Percentiles rank a stretch among this genome's conserved stretches.
Conservation (phyloP, 2,329 filamentous ascomycete species). For the Sarocladium strictum region DNA sequence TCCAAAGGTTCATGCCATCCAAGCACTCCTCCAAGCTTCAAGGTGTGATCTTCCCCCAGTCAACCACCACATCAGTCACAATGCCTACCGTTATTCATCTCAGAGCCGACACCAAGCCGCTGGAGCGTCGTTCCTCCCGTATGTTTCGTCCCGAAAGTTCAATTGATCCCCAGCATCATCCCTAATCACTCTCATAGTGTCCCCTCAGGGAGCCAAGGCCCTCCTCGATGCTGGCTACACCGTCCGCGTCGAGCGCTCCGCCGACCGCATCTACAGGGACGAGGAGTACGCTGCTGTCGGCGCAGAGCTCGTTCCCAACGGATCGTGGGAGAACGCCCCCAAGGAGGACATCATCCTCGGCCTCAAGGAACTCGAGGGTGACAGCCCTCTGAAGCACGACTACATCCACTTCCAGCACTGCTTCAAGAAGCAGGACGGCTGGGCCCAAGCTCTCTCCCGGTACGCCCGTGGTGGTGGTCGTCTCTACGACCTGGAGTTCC, state of each 20-base stretch:
- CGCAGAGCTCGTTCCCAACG: constrained; percentile 58
- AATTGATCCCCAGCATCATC: not conserved
- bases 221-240: constrained; percentile 63
- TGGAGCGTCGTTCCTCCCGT: constrained; percentile 13
- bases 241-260: constrained; percentile 59
- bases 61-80: not conserved
- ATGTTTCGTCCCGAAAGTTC: not conserved
- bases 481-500: constrained; percentile 80
- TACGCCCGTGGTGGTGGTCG: constrained; percentile 47
- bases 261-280: constrained; percentile 58
- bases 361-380: constrained; percentile 53
- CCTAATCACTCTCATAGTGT: constrained; percentile 13
- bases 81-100: constrained; percentile 14
- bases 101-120: constrained; percentile 13
- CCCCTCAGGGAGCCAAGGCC: constrained; percentile 20
- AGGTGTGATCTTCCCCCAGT: not conserved
- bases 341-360: constrained; percentile 66
- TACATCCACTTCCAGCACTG: constrained; percentile 39
- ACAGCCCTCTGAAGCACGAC: constrained; percentile 60
- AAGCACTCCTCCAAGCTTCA: not conserved
- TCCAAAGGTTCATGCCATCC: not conserved
- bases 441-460: not conserved
- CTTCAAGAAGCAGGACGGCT: constrained; percentile 7
- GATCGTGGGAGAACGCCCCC: constrained; percentile 63
- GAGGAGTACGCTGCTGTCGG: constrained; percentile 55